A percentile compares a stretch with the other conserved stretches of the same genome.
These are phyloP conservation scores for Kalaharituber pfeilii DNA, from an alignment of 2,329 filamentous ascomycete species.

Conservation along the genomic window DNA sequence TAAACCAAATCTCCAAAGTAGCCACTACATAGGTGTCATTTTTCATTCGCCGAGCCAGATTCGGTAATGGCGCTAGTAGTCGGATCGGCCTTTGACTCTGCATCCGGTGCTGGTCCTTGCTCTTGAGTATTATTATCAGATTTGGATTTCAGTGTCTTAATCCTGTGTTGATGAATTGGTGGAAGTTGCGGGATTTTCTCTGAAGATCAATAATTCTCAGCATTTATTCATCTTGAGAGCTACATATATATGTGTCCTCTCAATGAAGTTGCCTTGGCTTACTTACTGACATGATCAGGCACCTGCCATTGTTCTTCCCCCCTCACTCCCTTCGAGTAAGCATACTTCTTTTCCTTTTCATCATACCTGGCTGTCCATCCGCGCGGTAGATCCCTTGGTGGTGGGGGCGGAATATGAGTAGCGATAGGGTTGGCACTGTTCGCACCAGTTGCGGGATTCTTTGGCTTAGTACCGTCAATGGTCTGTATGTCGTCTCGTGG, in stretches of 20 bases:
- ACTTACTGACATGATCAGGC: neutral
- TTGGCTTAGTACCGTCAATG: no score
- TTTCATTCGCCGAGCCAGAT: no score
- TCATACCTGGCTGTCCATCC: constrained; percentile 21
- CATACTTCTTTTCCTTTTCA: constrained; percentile 15
- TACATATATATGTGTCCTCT: no score
- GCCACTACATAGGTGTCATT: no score
- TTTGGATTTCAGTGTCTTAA: neutral
- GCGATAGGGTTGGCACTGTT: neutral
- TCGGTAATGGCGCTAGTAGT: no score
- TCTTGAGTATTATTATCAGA: neutral
- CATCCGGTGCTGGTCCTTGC: no score
- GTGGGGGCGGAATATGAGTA: constrained; percentile 11
- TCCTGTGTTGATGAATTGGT: neutral
- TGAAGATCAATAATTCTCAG: neutral
- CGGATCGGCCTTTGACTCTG: no score
- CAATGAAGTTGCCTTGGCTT: no score
- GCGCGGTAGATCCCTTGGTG: constrained; percentile 18
- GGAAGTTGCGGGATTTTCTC: neutral
- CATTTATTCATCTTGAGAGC: no score
- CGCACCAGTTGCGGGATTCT: neutral
- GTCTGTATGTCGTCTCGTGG: neutral
- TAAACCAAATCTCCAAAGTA: no score
- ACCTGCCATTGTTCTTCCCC: constrained; percentile 19
- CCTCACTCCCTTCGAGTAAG: constrained; percentile 18